These are phyloP conservation scores for Hymenoscyphus infarciens DNA, from an alignment of 2,329 filamentous ascomycete genomes.

Conservation along the genomic window DNA sequence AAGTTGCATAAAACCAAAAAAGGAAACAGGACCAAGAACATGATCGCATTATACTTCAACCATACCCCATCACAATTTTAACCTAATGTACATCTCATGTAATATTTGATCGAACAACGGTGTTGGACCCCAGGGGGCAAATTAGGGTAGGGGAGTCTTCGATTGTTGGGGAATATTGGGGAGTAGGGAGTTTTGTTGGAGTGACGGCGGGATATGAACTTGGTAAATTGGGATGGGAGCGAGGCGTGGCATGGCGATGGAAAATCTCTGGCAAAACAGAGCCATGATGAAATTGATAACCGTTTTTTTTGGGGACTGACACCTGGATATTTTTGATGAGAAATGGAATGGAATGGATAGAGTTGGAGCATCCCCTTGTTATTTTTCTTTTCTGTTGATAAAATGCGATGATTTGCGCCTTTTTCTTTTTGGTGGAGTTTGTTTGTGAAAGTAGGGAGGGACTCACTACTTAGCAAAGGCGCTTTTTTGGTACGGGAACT, in stretches of 20 bases:
- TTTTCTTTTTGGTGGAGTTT: neutral
- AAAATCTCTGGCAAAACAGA: neutral
- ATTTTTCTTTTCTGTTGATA: neutral
- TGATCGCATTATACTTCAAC: neutral
- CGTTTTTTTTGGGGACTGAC: neutral
- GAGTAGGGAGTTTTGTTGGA: neutral
- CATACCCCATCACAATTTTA: neutral
- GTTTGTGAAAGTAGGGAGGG: neutral
- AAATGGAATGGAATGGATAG: too few relatives aligned
- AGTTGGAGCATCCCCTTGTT: too few relatives aligned
- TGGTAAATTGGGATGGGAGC: neutral
- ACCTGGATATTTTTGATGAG: neutral
- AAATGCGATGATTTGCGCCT: neutral
- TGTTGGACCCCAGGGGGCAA: neutral
- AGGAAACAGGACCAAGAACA: neutral
- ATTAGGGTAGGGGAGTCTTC: neutral
- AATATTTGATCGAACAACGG: slow-evolving; percentile 6
- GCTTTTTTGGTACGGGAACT: neutral
- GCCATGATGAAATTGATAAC: neutral
- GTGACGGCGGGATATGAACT: neutral
- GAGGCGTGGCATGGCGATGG: neutral
- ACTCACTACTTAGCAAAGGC: neutral
- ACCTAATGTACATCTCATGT: slow-evolving; percentile 10
- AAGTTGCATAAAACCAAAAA: neutral
- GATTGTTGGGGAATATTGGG: neutral